Conservation (phyloP, 2,329 filamentous ascomycete genomes). For the Furcasterigmium furcatum region DNA sequence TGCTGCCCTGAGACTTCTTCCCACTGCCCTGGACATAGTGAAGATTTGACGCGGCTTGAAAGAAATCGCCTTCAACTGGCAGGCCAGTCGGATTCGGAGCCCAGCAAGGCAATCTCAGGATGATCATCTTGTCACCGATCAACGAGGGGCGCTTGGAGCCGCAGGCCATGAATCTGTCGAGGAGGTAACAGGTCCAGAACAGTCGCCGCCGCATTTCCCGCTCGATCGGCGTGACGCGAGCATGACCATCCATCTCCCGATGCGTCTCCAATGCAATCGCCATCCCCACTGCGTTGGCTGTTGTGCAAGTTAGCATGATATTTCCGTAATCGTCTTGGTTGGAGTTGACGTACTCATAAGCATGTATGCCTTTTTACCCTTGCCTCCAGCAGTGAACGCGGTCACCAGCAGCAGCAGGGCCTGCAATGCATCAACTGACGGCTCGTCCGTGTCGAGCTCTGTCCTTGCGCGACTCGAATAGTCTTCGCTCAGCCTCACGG, state of each 20-base stretch:
- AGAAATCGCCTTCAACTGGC: constrained; percentile 74
- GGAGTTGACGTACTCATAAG: constrained; percentile 58
- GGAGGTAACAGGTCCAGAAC: constrained; percentile 86
- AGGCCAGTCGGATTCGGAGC: constrained; percentile 57
- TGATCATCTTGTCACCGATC: constrained; percentile 72
- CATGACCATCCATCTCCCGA: constrained; percentile 65
- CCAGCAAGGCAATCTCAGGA: constrained; percentile 75
- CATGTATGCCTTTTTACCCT: constrained; percentile 86
- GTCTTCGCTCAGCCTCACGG: constrained; percentile 67
- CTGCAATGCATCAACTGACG: constrained; percentile 75
- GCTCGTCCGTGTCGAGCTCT: constrained; percentile 76
- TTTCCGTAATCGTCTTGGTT: too few relatives aligned
- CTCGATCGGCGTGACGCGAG: constrained; percentile 63
- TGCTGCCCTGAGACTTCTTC: constrained; percentile 71
- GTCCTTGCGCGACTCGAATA: constrained; percentile 67
- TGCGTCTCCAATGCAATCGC: constrained; percentile 78
- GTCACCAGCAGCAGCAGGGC: constrained; percentile 71
- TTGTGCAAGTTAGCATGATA: background rate
- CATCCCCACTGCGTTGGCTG: constrained; percentile 78
- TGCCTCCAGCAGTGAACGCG: constrained; percentile 73
- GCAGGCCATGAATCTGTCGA: constrained; percentile 79
- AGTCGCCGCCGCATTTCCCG: constrained; percentile 74
- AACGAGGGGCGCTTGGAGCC: constrained; percentile 81
- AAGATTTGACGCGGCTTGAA: constrained; percentile 74
- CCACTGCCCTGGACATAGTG: constrained; percentile 67